Evolutionary conservation across 2,329 filamentous ascomycete species (phyloP), one percentile per base, ranked within the genome.

Genomic region (Clonostachys rosea): DNA sequence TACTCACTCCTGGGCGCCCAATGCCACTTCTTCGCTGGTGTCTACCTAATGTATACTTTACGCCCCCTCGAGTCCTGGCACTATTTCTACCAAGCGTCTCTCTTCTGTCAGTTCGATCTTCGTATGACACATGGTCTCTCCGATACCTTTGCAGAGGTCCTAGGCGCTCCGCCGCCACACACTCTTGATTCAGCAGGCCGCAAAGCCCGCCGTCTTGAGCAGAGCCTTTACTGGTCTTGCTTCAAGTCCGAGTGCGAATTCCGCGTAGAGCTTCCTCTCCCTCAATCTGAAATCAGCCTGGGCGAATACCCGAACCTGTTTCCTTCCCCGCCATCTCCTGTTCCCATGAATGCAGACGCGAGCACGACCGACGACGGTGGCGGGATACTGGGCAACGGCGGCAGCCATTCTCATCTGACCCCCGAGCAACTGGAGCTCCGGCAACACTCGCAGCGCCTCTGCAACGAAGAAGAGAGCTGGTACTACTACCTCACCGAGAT

Each of bases 401-500:
- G 42, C 11, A n/a, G 11, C 12, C 30, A n/a, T 10, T 8, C 33
- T 9, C 34, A 34, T 12, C 30, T 46, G 4, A 47, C 34, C 33
- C 44, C 45, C 12, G 52, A 56, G 47, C 47, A 50, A 12, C 17
- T 50, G 13, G 54, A 55, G 34, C 47, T 55, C 16, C 42, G 53
- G 16, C 48, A 45, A 24, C 54, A 56, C 20, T 48, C 54, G 5
- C 48, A 47, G 12, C 50, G 55, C 11, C 52, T 52, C 20, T 53
- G 50, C 34, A 52, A 59, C 34, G 56, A 67, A 50, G 59, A 68
- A 42, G 56, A 66, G 45, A 66, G 63, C 47, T 71, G 69, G 69
- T 70, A 67, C 52, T 71, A 71, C 51, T 73, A 72, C 45, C 58
- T 70, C 7, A 67, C 69, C 2, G 69, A 73, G 46, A 66, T 72